phyloP scores from a whole-genome alignment of 129 eudicot species.

The Deinandra increscens region DNA sequence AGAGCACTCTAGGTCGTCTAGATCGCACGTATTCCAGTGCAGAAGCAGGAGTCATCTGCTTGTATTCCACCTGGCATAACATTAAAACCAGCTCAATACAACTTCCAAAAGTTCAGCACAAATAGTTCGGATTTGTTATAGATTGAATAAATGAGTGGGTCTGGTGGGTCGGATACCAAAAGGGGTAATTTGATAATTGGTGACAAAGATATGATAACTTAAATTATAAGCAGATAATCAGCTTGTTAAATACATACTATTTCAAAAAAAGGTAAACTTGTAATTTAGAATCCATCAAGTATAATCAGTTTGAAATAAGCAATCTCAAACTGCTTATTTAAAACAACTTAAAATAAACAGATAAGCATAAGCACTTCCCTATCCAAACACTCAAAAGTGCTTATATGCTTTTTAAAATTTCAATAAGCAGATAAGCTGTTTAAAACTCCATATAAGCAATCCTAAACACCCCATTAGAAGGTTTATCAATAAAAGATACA shows the following conservation, averaged over 20 bases:
- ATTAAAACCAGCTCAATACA: neutral
- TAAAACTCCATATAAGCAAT: neutral
- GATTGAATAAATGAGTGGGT: neutral
- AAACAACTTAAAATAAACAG: neutral
- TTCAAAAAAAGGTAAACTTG: neutral
- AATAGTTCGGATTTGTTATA: neutral
- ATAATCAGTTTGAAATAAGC: neutral
- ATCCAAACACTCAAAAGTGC: neutral
- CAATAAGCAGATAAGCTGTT: neutral
- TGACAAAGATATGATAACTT: neutral
- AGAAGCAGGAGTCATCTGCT: slow-evolving; percentile 46
- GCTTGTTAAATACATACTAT: neutral
- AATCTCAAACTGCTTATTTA: too few relatives aligned
- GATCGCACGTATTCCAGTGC: slow-evolving; percentile 55
- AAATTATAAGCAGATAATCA: neutral
- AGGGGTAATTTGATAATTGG: neutral
- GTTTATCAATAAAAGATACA: neutral
- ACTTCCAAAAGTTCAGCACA: neutral
- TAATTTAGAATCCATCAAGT: neutral
- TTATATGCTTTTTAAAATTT: neutral
- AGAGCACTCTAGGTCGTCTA: slow-evolving; percentile 72
- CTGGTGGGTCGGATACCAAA: neutral
- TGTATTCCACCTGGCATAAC: slow-evolving; percentile 57
- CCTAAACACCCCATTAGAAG: neutral
- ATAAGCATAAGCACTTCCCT: neutral